A percentile compares a stretch with the other conserved stretches of the same genome.
These are phyloP conservation scores for Euphorbia celastroides DNA, from an alignment of 441 rosid species.

Conservation along the genomic window DNA sequence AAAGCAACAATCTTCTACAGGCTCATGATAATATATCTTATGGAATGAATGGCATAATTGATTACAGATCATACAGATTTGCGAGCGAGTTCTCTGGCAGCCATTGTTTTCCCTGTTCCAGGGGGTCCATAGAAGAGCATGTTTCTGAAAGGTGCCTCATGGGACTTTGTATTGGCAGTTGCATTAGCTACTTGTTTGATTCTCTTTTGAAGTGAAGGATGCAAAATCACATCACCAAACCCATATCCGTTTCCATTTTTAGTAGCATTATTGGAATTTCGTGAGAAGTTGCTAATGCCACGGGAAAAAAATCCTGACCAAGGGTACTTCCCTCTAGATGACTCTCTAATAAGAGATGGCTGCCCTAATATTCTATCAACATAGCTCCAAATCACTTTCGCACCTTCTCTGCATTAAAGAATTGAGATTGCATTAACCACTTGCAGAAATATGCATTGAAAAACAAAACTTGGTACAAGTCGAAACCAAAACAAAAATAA, in stretches of 20 bases:
- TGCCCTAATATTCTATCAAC: conserved; percentile 96
- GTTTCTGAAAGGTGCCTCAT: conserved; percentile 90
- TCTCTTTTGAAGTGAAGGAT: conserved; percentile 78
- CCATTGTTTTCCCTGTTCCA: conserved; percentile 99
- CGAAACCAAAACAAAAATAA: neutral
- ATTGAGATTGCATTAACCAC: conserved; percentile 4
- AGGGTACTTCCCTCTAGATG: conserved; percentile 93
- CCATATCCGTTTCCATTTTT: conserved; percentile 59
- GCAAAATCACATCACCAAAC: conserved; percentile 90
- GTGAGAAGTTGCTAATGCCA: conserved; percentile 38
- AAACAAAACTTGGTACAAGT: neutral
- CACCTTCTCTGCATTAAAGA: conserved; percentile 73
- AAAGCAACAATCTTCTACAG: neutral
- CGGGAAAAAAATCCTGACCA: conserved; percentile 82
- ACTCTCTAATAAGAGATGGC: conserved; percentile 92
- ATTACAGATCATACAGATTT: conserved; percentile 69
- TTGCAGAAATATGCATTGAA: neutral
- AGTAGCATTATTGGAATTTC: conserved; percentile 34
- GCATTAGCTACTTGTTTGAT: conserved; percentile 74
- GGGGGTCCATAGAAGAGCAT: conserved; percentile 98
- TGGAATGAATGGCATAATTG: neutral
- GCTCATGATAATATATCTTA: conserved; percentile 7
- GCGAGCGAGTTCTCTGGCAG: conserved; percentile 83
- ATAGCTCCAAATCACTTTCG: conserved; percentile 95
- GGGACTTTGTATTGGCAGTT: conserved; percentile 91